These are phyloP conservation scores for Leishmania guyanensis DNA, from an alignment of 208 protist species.

Conservation along the genomic window DNA sequence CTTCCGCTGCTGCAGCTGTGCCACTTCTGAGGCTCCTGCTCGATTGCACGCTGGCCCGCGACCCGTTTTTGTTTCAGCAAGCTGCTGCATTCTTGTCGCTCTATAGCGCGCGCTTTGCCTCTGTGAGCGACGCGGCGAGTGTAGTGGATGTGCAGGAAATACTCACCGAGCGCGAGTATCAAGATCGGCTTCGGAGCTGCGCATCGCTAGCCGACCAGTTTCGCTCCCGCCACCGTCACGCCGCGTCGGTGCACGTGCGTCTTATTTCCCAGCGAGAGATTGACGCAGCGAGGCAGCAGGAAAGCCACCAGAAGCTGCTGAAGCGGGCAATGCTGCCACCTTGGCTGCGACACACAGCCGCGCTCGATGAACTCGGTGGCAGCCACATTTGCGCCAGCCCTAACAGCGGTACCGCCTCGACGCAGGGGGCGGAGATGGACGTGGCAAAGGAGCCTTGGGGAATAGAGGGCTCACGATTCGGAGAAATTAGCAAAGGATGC, in stretches of 20 bases:
- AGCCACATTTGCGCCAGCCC: neutral
- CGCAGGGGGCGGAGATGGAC: constrained; percentile 1
- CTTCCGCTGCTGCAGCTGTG: neutral
- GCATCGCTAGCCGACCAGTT: constrained; percentile 77
- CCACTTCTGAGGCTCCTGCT: neutral
- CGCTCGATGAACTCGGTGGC: constrained; percentile 13
- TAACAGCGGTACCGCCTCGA: neutral
- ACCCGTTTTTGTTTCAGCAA: constrained; percentile 90
- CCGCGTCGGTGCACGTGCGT: constrained; percentile 54
- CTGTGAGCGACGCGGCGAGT: constrained; percentile 54
- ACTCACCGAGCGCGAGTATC: constrained; percentile 80
- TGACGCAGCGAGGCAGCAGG: constrained; percentile 39
- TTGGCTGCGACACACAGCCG: constrained; percentile 58
- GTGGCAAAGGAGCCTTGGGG: neutral
- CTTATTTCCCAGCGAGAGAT: constrained; percentile 53
- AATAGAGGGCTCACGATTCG: neutral
- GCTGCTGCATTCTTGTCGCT: constrained; percentile 76
- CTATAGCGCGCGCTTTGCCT: constrained; percentile 67
- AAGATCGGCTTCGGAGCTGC: constrained; percentile 49
- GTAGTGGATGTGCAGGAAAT: constrained; percentile 78
- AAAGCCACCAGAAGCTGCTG: constrained; percentile 64
- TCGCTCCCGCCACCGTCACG: constrained; percentile 76
- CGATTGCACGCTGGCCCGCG: constrained; percentile 56
- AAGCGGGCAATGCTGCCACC: constrained; percentile 82
- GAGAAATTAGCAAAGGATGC: neutral